phyloP scores from a whole-genome alignment of 73 alveolate species.

The Breviolum minutum region DNA sequence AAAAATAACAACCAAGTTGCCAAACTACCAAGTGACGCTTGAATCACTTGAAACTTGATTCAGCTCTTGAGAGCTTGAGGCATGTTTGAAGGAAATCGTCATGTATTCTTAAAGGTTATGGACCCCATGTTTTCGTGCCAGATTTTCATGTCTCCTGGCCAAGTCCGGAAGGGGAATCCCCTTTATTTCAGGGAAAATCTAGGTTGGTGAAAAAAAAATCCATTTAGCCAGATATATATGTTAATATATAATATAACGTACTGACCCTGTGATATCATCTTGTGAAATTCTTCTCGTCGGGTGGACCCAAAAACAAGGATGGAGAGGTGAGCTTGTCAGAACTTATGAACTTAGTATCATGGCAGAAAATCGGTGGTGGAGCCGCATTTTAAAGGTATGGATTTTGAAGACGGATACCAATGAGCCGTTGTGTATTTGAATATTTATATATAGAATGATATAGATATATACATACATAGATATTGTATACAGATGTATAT shows the following conservation, averaged over 20 bases:
- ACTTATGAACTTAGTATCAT: constrained; percentile 20
- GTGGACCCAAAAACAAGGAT: background rate
- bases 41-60: no score
- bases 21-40: no score
- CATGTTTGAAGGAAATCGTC: no score
- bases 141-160: no score
- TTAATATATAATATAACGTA: background rate
- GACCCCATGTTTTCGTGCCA: no score
- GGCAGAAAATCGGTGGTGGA: background rate
- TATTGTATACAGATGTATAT: background rate
- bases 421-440: background rate
- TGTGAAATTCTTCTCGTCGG: background rate
- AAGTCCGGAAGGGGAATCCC: no score
- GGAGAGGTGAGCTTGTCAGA: constrained; percentile 63
- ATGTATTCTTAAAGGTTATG: no score
- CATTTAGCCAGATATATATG: no score
- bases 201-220: no score
- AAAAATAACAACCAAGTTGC: no score
- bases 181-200: no score
- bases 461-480: background rate
- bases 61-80: no score
- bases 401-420: background rate
- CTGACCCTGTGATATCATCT: background rate
- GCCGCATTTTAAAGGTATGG: background rate
- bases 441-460: background rate